Evolutionary conservation across 2,329 filamentous ascomycete genomes (phyloP).

Genomic region (Xenoacremonium recifei): DNA sequence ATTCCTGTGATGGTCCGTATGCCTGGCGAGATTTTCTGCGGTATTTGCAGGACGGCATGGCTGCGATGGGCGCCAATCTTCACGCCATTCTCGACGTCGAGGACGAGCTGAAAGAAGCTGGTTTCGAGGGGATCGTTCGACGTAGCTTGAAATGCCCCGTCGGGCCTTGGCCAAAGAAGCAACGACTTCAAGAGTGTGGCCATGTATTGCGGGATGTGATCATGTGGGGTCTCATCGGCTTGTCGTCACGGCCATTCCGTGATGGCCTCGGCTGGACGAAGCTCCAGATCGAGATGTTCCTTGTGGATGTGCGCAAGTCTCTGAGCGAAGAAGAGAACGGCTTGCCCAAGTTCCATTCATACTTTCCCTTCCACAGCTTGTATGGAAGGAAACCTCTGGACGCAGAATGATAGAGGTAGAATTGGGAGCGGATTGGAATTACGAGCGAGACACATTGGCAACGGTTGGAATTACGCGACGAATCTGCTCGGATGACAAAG

Average conservation of each 20-base stretch:
- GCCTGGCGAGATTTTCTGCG: slow-evolving; percentile 46
- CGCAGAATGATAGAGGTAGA: too few relatives aligned
- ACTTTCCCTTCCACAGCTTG: slow-evolving; percentile 40
- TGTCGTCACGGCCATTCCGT: slow-evolving; percentile 37
- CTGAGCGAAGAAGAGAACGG: slow-evolving; percentile 34
- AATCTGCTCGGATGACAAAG: too few relatives aligned
- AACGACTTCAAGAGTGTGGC: slow-evolving; percentile 43
- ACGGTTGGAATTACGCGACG: too few relatives aligned
- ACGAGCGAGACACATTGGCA: too few relatives aligned
- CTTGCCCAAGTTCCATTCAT: slow-evolving; percentile 36
- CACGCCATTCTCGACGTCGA: slow-evolving; percentile 37
- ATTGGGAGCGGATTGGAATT: too few relatives aligned
- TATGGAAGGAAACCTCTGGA: slow-evolving; percentile 36
- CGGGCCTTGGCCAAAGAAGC: slow-evolving; percentile 46
- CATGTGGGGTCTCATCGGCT: slow-evolving; percentile 38
- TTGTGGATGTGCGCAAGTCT: slow-evolving; percentile 40
- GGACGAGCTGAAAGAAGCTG: slow-evolving; percentile 35
- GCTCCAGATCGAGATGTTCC: slow-evolving; percentile 43
- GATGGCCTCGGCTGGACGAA: slow-evolving; percentile 40
- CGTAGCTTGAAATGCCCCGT: slow-evolving; percentile 47
- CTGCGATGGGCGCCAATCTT: slow-evolving; percentile 40
- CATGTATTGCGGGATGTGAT: slow-evolving; percentile 43
- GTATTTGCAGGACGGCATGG: slow-evolving; percentile 40
- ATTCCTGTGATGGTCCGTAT: slow-evolving; percentile 41
- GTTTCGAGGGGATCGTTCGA: slow-evolving; percentile 41